Conservation (phyloP, 331 rosid genomes). For the Rosa hybrid region DNA sequence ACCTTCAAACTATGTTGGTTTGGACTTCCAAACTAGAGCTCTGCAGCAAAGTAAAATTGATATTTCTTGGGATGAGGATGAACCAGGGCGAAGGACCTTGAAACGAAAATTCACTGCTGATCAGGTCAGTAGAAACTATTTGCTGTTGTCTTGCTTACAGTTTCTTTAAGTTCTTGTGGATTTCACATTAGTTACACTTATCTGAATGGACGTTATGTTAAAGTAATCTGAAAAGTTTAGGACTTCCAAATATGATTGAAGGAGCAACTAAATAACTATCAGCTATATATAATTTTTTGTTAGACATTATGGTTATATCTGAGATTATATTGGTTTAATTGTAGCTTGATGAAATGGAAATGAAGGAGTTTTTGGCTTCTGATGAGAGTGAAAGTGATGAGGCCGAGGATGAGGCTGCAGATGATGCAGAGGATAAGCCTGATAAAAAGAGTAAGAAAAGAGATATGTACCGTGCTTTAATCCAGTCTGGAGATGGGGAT, state of each 20-base stretch:
- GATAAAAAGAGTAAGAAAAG: constrained; percentile 47
- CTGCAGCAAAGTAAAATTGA: constrained; percentile 76
- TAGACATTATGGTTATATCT: constrained; percentile 20
- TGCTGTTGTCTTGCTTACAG: constrained; percentile 1
- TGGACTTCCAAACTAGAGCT: constrained; percentile 73
- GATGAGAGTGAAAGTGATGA: constrained; percentile 72
- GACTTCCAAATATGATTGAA: not conserved
- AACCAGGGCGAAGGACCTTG: constrained; percentile 72
- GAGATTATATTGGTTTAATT: constrained; percentile 16
- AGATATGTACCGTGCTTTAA: constrained; percentile 59
- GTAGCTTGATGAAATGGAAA: constrained; percentile 69
- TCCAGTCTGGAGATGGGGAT: constrained; percentile 48
- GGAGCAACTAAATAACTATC: not conserved
- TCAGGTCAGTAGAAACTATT: constrained; percentile 55
- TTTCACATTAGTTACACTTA: not conserved
- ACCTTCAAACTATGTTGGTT: constrained; percentile 65
- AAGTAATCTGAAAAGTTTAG: not conserved
- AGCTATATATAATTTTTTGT: not conserved
- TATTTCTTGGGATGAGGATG: constrained; percentile 94
- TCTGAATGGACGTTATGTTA: not conserved
- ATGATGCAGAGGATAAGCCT: constrained; percentile 30
- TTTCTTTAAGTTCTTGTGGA: not conserved
- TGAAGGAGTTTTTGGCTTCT: constrained; percentile 74
- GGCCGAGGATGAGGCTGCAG: constrained; percentile 43
- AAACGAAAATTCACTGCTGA: constrained; percentile 66